A percentile compares a stretch with the other conserved stretches of the same genome.
Evolutionary conservation across 371 early-diverging fungal genomes (phyloP).

Genomic region (Mortierella sp.): DNA sequence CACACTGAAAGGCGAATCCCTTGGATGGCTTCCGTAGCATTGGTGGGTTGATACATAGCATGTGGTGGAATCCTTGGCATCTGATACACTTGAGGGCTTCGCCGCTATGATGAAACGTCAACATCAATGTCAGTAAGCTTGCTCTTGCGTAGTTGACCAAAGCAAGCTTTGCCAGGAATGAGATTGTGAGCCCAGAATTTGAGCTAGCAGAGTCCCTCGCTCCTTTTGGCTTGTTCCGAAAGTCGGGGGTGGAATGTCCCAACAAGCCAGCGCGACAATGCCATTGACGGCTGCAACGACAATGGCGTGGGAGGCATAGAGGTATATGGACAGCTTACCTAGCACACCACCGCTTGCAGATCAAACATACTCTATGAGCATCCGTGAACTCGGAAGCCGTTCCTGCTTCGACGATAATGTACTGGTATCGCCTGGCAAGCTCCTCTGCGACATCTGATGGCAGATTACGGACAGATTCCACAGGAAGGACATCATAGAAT

Average conservation of each 20-base stretch:
- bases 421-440: constrained; percentile 74
- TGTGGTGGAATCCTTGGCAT: constrained; percentile 79
- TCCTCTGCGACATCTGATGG: constrained; percentile 77
- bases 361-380: constrained; percentile 75
- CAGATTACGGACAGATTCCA: constrained; percentile 80
- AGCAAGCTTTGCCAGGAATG: too few species aligned
- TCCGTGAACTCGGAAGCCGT: constrained; percentile 80
- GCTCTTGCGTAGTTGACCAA: too few species aligned
- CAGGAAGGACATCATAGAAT: constrained; percentile 87
- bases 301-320: too few species aligned
- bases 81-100: constrained; percentile 76
- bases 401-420: constrained; percentile 85
- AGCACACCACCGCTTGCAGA: constrained; percentile 83
- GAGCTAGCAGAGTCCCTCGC: too few species aligned
- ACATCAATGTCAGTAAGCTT: neutral
- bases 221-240: too few species aligned
- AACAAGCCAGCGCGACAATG: too few species aligned
- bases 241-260: too few species aligned
- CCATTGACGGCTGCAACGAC: too few species aligned
- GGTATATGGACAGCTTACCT: constrained; percentile 52
- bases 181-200: too few species aligned
- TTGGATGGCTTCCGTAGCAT: constrained; percentile 77
- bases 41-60: constrained; percentile 83
- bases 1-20: constrained; percentile 87
- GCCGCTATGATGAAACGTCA: constrained; percentile 16